Conservation (phyloP, 192 early-diverging fungal species). For the Paraglomus brasilianum region DNA sequence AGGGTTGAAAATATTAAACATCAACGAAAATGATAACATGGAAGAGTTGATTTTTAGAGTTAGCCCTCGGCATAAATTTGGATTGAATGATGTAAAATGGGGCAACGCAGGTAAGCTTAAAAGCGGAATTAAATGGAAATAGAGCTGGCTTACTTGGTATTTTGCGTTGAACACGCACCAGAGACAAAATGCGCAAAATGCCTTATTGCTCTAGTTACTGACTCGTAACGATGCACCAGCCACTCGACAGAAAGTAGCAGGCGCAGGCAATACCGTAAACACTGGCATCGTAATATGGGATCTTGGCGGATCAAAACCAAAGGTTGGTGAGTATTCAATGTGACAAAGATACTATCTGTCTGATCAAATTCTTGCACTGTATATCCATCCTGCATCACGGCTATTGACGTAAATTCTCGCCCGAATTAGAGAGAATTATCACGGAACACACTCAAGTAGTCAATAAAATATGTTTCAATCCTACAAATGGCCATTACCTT, state of each 20-base stretch:
- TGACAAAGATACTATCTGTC: neutral
- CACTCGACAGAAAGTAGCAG: conserved; percentile 58
- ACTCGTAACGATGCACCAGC: neutral
- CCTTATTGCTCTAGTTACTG: neutral
- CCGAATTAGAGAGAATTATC: conserved; percentile 56
- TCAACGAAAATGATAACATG: conserved; percentile 51
- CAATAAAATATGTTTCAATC: conserved; percentile 78
- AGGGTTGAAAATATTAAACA: conserved; percentile 69
- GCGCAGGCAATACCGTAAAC: conserved; percentile 65
- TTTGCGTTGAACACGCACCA: neutral
- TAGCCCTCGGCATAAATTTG: conserved; percentile 50
- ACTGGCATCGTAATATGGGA: conserved; percentile 69
- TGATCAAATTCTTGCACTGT: neutral
- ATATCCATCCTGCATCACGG: neutral
- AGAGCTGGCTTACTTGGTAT: neutral
- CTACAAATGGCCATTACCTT: conserved; percentile 60
- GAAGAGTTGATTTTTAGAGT: conserved; percentile 70
- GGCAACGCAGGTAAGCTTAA: conserved; percentile 53
- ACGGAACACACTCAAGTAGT: conserved; percentile 72
- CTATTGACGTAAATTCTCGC: neutral
- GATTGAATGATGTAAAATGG: conserved; percentile 76
- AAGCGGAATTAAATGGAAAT: conserved; percentile 20
- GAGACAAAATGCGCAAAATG: neutral
- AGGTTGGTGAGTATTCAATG: conserved; percentile 29
- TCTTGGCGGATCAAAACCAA: conserved; percentile 39